phyloP scores from a whole-genome alignment of 2,329 filamentous ascomycete species.

The Cordyceps farinosa region DNA sequence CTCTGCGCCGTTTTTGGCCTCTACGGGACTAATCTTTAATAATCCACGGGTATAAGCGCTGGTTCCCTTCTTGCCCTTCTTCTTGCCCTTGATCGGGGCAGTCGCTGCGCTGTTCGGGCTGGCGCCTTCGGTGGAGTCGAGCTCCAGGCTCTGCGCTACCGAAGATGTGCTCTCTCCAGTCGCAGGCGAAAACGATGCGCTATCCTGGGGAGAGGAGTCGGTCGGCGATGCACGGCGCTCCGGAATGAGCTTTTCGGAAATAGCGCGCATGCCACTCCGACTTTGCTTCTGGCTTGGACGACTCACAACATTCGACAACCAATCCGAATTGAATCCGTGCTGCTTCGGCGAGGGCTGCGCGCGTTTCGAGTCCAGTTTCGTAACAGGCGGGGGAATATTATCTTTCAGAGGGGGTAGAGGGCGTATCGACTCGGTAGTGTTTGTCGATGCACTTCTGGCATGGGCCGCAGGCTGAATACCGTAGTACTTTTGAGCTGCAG shows the following conservation, averaged over 20 bases:
- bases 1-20: slow-evolving; percentile 82
- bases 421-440: slow-evolving; percentile 52
- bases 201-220: slow-evolving; percentile 49
- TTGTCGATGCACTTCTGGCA: slow-evolving; percentile 59
- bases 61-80: slow-evolving; percentile 89
- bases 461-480: slow-evolving; percentile 47
- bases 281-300: slow-evolving; percentile 49
- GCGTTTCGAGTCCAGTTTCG: slow-evolving; percentile 48
- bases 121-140: slow-evolving; percentile 63
- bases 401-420: slow-evolving; percentile 53
- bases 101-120: slow-evolving; percentile 51
- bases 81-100: slow-evolving; percentile 47
- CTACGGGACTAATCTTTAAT: slow-evolving; percentile 72
- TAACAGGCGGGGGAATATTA: slow-evolving; percentile 53
- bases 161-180: slow-evolving; percentile 73
- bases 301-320: slow-evolving; percentile 50
- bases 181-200: slow-evolving; percentile 60
- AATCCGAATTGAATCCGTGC: slow-evolving; percentile 49
- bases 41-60: slow-evolving; percentile 89
- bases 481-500: slow-evolving; percentile 70
- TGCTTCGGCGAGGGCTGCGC: slow-evolving; percentile 37
- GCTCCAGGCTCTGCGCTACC: slow-evolving; percentile 66
- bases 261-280: slow-evolving; percentile 71
- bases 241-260: slow-evolving; percentile 70
- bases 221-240: slow-evolving; percentile 39